Evolutionary conservation across 306 rosid species (phyloP).

Genomic region (Cajanus cajan): DNA sequence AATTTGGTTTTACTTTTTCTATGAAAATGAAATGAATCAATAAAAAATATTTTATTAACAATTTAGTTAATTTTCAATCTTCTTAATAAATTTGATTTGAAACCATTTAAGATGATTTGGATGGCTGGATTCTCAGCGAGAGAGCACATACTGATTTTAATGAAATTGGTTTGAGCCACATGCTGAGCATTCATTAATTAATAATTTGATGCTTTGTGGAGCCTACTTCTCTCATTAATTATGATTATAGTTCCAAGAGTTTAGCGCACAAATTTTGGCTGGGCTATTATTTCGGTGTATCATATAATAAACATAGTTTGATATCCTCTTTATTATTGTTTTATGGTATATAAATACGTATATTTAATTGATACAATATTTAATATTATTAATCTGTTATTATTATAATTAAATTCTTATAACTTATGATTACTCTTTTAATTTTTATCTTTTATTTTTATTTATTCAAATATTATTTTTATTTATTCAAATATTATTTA

Average conservation of each 20-base stretch:
- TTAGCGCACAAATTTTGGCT: constrained; percentile 21
- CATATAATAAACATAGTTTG: no score
- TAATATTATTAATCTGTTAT: no score
- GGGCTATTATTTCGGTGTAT: no score
- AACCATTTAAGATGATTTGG: no score
- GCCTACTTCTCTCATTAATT: constrained; percentile 17
- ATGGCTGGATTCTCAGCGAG: neutral
- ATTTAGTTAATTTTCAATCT: neutral
- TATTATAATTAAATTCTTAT: no score
- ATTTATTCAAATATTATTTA: no score
- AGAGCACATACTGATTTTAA: neutral
- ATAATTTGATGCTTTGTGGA: constrained; percentile 41
- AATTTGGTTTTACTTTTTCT: neutral
- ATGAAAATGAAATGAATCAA: neutral
- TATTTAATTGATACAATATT: no score
- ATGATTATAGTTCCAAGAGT: constrained; percentile 35
- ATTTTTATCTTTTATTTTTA: no score
- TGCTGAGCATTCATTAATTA: constrained; percentile 39
- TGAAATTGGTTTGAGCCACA: constrained; percentile 30
- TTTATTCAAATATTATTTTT: no score
- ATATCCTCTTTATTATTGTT: no score
- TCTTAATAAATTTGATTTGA: neutral
- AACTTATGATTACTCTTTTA: no score
- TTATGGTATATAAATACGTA: no score
- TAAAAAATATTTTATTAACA: neutral